A percentile compares a stretch with the other conserved stretches of the same genome.
Conservation (phyloP, 257 asterid genomes). For the Nemophila menziesii region DNA sequence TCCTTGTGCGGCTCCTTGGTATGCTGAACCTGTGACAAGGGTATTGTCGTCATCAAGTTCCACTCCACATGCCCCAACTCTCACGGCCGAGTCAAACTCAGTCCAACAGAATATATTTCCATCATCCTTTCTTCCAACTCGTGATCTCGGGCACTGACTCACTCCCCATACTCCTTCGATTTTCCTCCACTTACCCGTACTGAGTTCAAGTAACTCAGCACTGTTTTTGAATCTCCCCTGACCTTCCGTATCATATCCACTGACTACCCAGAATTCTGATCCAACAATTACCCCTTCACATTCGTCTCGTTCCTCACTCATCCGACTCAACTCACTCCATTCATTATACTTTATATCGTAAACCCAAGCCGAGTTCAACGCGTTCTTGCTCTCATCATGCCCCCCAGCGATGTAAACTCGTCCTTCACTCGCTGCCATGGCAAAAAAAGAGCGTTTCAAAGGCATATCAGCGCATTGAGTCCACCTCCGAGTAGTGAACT, state of each 20-base stretch:
- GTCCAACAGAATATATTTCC: conserved; percentile 43
- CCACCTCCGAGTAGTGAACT: conserved; percentile 60
- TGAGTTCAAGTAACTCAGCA: conserved; percentile 41
- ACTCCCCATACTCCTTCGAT: conserved; percentile 56
- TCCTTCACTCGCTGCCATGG: conserved; percentile 51
- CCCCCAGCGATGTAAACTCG: conserved; percentile 66
- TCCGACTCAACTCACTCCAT: conserved; percentile 55
- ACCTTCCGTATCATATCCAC: conserved; percentile 72
- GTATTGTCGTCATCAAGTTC: conserved; percentile 34
- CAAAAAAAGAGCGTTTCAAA: conserved; percentile 59
- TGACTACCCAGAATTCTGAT: conserved; percentile 72
- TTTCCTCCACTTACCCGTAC: conserved; percentile 44
- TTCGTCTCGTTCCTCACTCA: conserved; percentile 84
- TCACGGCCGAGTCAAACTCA: conserved; percentile 38
- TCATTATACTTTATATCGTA: conserved; percentile 25
- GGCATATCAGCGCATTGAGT: conserved; percentile 63
- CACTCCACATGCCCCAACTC: conserved; percentile 57
- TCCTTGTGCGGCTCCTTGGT: conserved; percentile 69
- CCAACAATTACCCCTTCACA: conserved; percentile 66
- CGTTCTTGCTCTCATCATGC: conserved; percentile 84
- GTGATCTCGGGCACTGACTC: conserved; percentile 62
- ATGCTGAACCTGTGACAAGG: conserved; percentile 58
- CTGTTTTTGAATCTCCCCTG: conserved; percentile 65
- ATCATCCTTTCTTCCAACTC: conserved; percentile 30
- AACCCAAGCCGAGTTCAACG: conserved; percentile 46